phyloP scores from a whole-genome alignment of 345 rosid genomes.

The Arabidopsis suecica region DNA sequence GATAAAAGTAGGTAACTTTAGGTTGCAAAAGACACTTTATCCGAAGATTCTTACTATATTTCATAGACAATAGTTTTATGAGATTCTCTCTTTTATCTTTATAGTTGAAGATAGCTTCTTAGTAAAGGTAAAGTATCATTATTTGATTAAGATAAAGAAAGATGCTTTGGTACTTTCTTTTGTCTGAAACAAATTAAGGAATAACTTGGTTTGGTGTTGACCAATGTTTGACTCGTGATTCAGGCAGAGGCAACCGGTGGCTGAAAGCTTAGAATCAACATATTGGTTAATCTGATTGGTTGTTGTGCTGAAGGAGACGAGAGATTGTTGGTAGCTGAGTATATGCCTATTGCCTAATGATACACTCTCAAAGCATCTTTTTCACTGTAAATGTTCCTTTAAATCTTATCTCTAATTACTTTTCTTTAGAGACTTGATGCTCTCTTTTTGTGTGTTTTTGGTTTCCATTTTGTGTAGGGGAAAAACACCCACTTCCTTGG shows the following conservation, averaged over 20 bases:
- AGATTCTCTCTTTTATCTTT: slow-evolving; percentile 19
- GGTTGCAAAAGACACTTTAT: slow-evolving; percentile 1
- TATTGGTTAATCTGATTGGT: not conserved
- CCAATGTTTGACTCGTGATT: not conserved
- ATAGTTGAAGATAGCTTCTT: not conserved
- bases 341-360: not conserved
- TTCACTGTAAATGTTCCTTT: not conserved
- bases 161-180: slow-evolving; percentile 19
- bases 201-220: not conserved
- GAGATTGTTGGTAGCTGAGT: not conserved
- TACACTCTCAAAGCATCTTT: not conserved
- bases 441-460: not conserved
- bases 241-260: not conserved
- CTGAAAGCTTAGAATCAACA: not conserved
- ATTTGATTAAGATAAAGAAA: not conserved
- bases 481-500: not conserved
- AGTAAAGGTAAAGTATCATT: slow-evolving; percentile 28
- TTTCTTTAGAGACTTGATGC: not conserved
- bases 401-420: not conserved
- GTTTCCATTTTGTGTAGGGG: not conserved
- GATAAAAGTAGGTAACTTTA: slow-evolving; percentile 9
- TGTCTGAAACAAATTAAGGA: not conserved
- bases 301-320: not conserved
- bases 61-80: slow-evolving; percentile 18
- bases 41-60: slow-evolving; percentile 18